These are phyloP conservation scores for Talaromyces sp. DNA, from an alignment of 2,329 filamentous ascomycete species.

Conservation along the genomic window DNA sequence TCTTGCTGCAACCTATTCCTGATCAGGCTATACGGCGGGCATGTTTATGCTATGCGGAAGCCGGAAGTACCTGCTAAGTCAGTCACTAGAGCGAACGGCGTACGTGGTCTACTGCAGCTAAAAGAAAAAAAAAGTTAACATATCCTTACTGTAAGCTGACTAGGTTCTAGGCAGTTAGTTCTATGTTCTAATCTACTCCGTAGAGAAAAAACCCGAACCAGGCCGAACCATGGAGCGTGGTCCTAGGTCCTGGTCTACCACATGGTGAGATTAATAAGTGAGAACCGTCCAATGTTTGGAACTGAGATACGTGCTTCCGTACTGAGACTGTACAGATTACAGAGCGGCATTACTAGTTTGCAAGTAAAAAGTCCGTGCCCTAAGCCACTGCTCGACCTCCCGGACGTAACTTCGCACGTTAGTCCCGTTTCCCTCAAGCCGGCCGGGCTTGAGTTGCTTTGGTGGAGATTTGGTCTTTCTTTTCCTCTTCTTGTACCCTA, in stretches of 20 bases:
- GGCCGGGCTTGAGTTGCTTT: not conserved
- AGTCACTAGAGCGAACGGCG: not conserved
- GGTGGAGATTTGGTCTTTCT: slow-evolving; percentile 10
- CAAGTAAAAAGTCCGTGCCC: slow-evolving; percentile 2
- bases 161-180: not conserved
- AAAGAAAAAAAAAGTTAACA: not conserved
- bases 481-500: not conserved
- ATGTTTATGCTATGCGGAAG: not conserved
- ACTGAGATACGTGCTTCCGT: not conserved
- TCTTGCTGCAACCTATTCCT: not conserved
- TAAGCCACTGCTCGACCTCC: not conserved
- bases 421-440: not conserved
- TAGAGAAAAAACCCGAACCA: not conserved
- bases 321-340: not conserved
- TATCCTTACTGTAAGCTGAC: not conserved
- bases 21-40: not conserved
- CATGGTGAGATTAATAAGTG: not conserved
- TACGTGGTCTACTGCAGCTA: not conserved
- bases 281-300: not conserved
- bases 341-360: too few species aligned
- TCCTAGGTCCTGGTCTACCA: not conserved
- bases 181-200: not conserved
- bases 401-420: too few species aligned
- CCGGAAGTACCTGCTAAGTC: slow-evolving; percentile 3
- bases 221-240: not conserved